Conservation (phyloP, 805 yeast genomes). For the Zygosaccharomyces bailii region DNA sequence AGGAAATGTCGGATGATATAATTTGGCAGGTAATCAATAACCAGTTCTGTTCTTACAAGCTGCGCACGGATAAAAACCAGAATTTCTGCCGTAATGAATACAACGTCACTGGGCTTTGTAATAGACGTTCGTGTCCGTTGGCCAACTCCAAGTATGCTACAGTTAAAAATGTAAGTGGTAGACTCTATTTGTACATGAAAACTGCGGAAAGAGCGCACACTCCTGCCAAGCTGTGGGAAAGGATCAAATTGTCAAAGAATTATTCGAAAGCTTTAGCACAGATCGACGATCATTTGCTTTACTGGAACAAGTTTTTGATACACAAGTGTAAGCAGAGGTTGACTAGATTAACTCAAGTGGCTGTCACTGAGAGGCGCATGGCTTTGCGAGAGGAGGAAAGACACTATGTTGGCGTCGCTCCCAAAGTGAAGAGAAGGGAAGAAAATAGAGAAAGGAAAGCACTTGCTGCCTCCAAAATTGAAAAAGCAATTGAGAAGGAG, state of each 20-base stretch:
- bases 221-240: constrained; percentile 92
- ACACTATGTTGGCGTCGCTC: constrained; percentile 87
- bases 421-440: constrained; percentile 93
- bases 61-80: constrained; percentile 84
- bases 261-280: constrained; percentile 85
- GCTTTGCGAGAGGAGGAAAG: constrained; percentile 90
- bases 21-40: constrained; percentile 97
- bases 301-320: constrained; percentile 89
- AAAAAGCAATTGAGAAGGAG: constrained; percentile 94
- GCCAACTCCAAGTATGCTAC: constrained; percentile 94
- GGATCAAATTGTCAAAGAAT: constrained; percentile 85
- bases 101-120: constrained; percentile 91
- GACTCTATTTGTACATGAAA: constrained; percentile 84
- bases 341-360: constrained; percentile 91
- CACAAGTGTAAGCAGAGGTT: constrained; percentile 96
- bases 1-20: constrained; percentile 65
- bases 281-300: constrained; percentile 78
- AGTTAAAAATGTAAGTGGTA: constrained; percentile 74
- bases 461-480: constrained; percentile 92
- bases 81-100: constrained; percentile 94
- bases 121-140: constrained; percentile 90
- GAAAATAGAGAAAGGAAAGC: constrained; percentile 95
- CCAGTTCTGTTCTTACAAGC: constrained; percentile 91
- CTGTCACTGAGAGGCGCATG: constrained; percentile 89
- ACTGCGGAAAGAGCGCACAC: constrained; percentile 97